These are phyloP conservation scores for Botrytis paeoniae DNA, from an alignment of 2,329 filamentous ascomycete species.

Conservation along the genomic window DNA sequence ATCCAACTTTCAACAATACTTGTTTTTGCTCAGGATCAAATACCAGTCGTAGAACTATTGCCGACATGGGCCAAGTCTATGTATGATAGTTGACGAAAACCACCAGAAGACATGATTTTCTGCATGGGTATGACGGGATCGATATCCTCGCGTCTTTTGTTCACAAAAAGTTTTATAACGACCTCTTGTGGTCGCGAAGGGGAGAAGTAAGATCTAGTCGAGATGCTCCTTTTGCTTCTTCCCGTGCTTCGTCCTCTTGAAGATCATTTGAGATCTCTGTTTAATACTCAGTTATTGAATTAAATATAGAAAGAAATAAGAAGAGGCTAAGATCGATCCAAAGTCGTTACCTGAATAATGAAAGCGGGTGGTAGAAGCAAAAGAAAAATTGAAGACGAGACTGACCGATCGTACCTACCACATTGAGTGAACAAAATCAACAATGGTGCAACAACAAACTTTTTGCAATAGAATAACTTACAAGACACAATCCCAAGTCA, in stretches of 20 bases:
- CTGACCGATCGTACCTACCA: neutral
- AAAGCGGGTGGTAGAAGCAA: neutral
- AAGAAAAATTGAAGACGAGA: neutral
- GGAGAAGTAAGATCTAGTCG: neutral
- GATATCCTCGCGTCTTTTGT: neutral
- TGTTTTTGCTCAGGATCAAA: neutral
- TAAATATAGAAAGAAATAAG: neutral
- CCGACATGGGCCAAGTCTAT: neutral
- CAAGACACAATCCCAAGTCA: neutral
- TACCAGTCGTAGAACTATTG: neutral
- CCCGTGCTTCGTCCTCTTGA: neutral
- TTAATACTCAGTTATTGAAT: neutral
- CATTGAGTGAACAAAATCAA: neutral
- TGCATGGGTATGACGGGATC: neutral
- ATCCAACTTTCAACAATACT: fast-evolving
- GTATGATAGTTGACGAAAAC: neutral
- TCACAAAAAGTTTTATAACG: too few species aligned
- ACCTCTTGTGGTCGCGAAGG: neutral
- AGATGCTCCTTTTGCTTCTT: neutral
- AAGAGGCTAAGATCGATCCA: neutral
- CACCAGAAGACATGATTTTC: neutral
- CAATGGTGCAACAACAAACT: too few species aligned
- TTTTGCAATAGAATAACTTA: neutral
- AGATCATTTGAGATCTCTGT: neutral
- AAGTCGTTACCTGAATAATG: neutral